Base-by-base conservation (phyloP, 306 rosid species). In the Corylus americana region DNA sequence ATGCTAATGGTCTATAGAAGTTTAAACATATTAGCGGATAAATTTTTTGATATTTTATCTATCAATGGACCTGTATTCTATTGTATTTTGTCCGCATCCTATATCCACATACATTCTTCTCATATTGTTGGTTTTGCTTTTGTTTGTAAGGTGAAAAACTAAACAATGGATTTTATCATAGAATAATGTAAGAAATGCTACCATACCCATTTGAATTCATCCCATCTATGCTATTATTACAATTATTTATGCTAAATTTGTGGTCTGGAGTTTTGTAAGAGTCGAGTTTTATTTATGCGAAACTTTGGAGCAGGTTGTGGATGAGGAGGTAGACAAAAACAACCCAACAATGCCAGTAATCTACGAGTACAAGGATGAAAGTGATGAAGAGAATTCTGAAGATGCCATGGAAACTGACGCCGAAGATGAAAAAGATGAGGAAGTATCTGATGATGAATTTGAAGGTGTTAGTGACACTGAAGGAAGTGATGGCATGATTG, bases 351-450 rank as follows among this genome's bases (percentile, higher is more conserved):
- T 85, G 62, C 94, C 96, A 0, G 70, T 85, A 37, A 81, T 94
- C 80, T 86, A 57, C 4, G 94, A 92, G 86, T 93, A 89, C 79
- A 71, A 84, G 2, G 91, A 91, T 63, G 89, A 83, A 13, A 89
- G 93, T 59, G 97, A 87, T 0, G 92, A 83, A 71, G 89, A 87
- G 39, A 84, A 76, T 73, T 87, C 90, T 0, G 90, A 85, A 16
- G 91, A 91, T 16, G 89, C 83, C 51, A 91, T 91, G 98, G 97
- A 87, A 74, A 90, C 91, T 11, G 93, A 93, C 74, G 74, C 11
- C 0, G 53, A 77, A 79, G 88, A 82, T 61, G 53, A 62, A 16
- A 54, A 75, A 20, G 83, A 89, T 18, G 91, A 39, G 17, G n/a
- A 74, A 29, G 86, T 74, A 48, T 71, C 85, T 2, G 87, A 77